Conservation (phyloP, 164 flowering plant genomes). For the Magnolia officinalis region DNA sequence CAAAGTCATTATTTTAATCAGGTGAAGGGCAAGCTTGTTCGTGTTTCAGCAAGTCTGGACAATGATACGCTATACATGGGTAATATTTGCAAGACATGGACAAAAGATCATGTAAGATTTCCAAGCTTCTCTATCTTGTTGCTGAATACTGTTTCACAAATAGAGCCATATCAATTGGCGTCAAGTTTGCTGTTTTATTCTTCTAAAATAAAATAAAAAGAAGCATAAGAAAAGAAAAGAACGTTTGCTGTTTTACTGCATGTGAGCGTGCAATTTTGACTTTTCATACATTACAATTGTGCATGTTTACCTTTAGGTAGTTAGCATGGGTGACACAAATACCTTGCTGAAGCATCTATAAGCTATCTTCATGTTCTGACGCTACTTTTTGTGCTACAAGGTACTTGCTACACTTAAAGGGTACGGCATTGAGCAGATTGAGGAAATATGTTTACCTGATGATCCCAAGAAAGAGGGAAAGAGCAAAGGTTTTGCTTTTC, state of each 20-base stretch:
- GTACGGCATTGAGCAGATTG: slow-evolving; percentile 30
- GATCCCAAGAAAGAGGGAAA: slow-evolving; percentile 33
- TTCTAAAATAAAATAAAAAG: too few species aligned
- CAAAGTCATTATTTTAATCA: slow-evolving; percentile 9
- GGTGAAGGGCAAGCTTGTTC: slow-evolving; percentile 39
- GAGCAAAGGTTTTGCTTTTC: slow-evolving; percentile 34
- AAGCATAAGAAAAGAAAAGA: too few species aligned
- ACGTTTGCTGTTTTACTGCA: too few species aligned
- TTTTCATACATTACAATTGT: too few species aligned
- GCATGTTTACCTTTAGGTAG: too few species aligned
- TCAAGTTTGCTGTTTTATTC: too few species aligned
- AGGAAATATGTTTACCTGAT: slow-evolving; percentile 32
- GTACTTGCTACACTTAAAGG: slow-evolving; percentile 29
- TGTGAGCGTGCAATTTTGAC: too few species aligned
- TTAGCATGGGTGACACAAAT: too few species aligned
- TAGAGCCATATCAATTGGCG: too few species aligned
- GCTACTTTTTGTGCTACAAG: slow-evolving; percentile 10
- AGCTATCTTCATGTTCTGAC: not conserved
- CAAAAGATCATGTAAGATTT: slow-evolving; percentile 29
- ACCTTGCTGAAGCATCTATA: too few species aligned
- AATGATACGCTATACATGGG: slow-evolving; percentile 40
- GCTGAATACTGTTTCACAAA: too few species aligned
- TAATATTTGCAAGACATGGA: slow-evolving; percentile 44
- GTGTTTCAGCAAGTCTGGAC: slow-evolving; percentile 36
- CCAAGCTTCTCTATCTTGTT: too few species aligned